Conservation (phyloP, 108 stramenopile genomes). For the Skeletonema grethae region DNA sequence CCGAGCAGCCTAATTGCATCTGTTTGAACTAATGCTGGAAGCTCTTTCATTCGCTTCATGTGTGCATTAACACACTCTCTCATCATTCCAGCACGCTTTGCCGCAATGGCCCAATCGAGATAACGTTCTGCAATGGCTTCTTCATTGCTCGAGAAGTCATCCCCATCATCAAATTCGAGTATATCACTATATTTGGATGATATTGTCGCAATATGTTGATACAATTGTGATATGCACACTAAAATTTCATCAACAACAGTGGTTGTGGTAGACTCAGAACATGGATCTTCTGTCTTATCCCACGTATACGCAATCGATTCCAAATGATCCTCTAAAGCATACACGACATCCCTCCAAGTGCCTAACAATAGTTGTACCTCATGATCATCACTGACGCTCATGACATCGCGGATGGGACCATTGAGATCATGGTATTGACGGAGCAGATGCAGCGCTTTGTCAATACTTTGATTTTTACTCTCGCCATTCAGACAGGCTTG, state of each 20-base stretch:
- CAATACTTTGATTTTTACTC: not conserved
- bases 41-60: conserved; percentile 16
- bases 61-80: conserved; percentile 20
- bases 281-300: not conserved
- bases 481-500: not conserved
- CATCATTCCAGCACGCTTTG: conserved; percentile 14
- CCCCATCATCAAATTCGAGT: not conserved
- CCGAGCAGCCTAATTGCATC: conserved; percentile 40
- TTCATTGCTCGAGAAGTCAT: not conserved
- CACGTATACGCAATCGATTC: not conserved
- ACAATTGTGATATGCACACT: not conserved
- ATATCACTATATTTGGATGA: not conserved
- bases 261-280: not conserved
- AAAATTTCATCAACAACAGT: not conserved
- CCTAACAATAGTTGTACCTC: not conserved
- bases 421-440: not conserved
- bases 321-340: not conserved
- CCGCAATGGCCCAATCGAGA: conserved; percentile 29
- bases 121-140: not conserved
- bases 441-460: not conserved
- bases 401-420: not conserved
- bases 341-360: not conserved
- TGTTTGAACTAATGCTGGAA: conserved; percentile 3
- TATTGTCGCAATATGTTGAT: not conserved
- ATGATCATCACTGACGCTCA: not conserved